These are phyloP conservation scores for Vitellaria paradoxa DNA, from an alignment of 179 eudicot species.

Conservation along the genomic window DNA sequence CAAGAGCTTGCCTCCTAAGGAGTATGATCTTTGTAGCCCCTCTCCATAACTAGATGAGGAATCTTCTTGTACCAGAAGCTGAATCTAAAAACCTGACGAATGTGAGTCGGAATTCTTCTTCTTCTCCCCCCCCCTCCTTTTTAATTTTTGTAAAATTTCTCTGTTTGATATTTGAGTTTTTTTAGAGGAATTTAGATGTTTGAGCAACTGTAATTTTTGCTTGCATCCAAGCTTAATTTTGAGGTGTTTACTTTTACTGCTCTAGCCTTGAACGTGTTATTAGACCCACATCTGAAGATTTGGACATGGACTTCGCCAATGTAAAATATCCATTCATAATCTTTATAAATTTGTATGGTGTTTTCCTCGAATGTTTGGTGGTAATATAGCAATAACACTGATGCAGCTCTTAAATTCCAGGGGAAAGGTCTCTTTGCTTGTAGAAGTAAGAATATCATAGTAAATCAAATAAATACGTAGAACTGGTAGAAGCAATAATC, in stretches of 20 bases:
- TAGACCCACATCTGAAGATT: background rate
- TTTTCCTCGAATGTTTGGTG: no score
- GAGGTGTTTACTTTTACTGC: background rate
- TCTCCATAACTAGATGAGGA: constrained; percentile 38
- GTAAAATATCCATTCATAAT: no score
- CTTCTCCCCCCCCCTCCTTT: background rate
- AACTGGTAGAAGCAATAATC: no score
- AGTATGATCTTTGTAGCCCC: constrained; percentile 34
- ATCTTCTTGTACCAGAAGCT: background rate
- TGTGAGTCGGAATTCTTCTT: background rate
- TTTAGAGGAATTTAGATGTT: background rate
- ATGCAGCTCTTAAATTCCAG: no score
- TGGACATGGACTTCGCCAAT: background rate
- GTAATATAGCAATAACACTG: no score
- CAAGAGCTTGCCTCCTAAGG: constrained; percentile 70
- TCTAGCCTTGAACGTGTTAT: background rate
- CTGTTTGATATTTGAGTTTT: background rate
- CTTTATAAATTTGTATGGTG: no score
- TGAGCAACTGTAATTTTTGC: background rate
- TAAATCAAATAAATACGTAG: no score
- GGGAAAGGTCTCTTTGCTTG: no score
- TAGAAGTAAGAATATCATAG: no score
- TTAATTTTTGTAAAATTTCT: background rate
- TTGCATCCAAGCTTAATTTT: background rate
- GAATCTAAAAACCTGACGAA: background rate